Evolutionary conservation across 139 green algal species (phyloP).

Genomic region (Diplosphaera chodatii): DNA sequence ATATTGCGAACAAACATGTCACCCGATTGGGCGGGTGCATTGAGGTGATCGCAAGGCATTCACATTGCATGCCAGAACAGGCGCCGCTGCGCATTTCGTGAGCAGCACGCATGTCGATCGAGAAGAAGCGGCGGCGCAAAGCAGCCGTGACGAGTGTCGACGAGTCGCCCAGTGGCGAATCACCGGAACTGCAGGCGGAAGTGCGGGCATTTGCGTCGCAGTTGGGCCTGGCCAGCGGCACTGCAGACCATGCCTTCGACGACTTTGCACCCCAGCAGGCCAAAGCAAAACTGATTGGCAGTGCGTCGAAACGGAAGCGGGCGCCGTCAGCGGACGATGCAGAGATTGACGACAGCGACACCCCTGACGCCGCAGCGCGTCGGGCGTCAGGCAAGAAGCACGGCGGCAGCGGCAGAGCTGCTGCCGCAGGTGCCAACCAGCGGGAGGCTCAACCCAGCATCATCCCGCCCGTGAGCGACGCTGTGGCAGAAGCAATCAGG

Average conservation of each 20-base stretch:
- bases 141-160: too few species aligned
- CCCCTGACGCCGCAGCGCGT: neutral
- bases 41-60: too few species aligned
- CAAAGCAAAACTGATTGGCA: conserved; percentile 15
- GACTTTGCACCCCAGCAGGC: conserved; percentile 66
- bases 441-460: neutral
- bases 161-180: too few species aligned
- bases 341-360: too few species aligned
- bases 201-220: conserved; percentile 45
- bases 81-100: too few species aligned
- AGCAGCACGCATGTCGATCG: neutral
- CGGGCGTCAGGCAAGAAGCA: neutral
- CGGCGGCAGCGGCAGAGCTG: neutral
- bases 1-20: too few species aligned
- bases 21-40: too few species aligned
- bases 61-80: too few species aligned
- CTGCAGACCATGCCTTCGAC: conserved; percentile 46
- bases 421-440: neutral
- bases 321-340: too few species aligned
- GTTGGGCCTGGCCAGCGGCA: conserved; percentile 44
- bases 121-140: neutral
- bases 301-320: conserved; percentile 6
- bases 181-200: conserved; percentile 29
- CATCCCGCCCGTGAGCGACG: neutral
- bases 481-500: neutral